Evolutionary conservation across 2,329 filamentous ascomycete species (phyloP).

Genomic region (Aspergillus hortae): DNA sequence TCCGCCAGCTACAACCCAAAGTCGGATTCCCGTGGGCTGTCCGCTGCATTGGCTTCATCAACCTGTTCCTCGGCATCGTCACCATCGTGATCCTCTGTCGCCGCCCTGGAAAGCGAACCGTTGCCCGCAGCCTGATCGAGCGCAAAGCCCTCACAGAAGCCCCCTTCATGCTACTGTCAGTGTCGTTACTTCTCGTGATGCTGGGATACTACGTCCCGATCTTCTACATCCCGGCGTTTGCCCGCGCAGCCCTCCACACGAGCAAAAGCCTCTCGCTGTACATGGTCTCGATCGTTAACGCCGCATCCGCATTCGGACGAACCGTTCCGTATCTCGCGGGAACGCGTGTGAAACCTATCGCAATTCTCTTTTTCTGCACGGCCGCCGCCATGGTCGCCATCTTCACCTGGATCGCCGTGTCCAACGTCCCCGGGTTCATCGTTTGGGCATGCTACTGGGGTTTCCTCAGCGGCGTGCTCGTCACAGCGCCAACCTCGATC

Average conservation of each 20-base stretch:
- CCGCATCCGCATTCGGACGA: slow-evolving; percentile 48
- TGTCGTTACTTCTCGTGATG: slow-evolving; percentile 46
- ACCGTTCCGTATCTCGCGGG: slow-evolving; percentile 46
- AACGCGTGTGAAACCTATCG: slow-evolving; percentile 22
- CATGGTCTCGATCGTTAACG: slow-evolving; percentile 52
- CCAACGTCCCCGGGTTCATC: slow-evolving; percentile 21
- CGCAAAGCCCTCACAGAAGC: slow-evolving; percentile 36
- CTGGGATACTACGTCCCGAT: slow-evolving; percentile 47
- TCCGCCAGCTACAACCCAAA: slow-evolving; percentile 51
- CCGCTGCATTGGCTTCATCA: slow-evolving; percentile 55
- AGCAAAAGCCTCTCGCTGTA: slow-evolving; percentile 45
- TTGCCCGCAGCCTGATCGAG: slow-evolving; percentile 40
- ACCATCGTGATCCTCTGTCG: slow-evolving; percentile 37
- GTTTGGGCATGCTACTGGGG: slow-evolving; percentile 33
- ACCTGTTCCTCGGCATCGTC: slow-evolving; percentile 36
- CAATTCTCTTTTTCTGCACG: slow-evolving; percentile 18
- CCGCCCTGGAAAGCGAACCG: slow-evolving; percentile 33
- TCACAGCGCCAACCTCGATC: slow-evolving; percentile 28
- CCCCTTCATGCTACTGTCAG: slow-evolving; percentile 41
- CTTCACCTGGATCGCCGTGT: slow-evolving; percentile 31
- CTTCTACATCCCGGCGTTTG: slow-evolving; percentile 43
- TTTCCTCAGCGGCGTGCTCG: slow-evolving; percentile 27
- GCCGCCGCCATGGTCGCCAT: slow-evolving; percentile 25
- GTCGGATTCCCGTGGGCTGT: slow-evolving; percentile 61
- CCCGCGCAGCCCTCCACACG: slow-evolving; percentile 45